Conservation (phyloP, 768 basidiomycete species). For the Fomitopsis pulvina region DNA sequence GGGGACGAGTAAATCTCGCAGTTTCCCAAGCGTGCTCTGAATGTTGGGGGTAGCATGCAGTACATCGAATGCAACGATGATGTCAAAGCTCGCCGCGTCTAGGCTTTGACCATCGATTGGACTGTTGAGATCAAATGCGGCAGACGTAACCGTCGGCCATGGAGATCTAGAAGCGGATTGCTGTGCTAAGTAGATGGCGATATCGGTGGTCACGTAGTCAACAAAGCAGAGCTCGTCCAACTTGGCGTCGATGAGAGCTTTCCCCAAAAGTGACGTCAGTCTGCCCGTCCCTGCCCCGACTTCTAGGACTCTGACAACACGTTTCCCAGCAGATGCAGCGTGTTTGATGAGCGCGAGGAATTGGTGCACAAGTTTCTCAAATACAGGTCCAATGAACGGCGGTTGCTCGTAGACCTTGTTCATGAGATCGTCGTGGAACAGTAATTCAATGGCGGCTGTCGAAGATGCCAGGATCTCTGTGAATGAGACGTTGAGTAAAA, state of each 20-base stretch:
- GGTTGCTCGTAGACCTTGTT: constrained; percentile 12
- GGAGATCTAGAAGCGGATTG: constrained; percentile 12
- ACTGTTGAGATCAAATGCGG: constrained; percentile 11
- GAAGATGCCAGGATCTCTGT: constrained; percentile 5
- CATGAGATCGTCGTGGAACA: constrained; percentile 16
- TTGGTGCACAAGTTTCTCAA: constrained; percentile 1
- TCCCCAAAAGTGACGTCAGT: constrained; percentile 13
- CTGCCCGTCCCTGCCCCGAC: constrained; percentile 15
- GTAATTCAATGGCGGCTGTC: constrained; percentile 9
- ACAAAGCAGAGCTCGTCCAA: constrained; percentile 7
- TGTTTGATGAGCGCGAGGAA: constrained; percentile 8
- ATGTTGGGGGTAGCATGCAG: constrained; percentile 13
- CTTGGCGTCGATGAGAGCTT: constrained; percentile 12
- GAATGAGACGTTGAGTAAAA: background rate
- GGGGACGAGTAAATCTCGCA: constrained; percentile 13
- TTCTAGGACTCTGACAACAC: constrained; percentile 15
- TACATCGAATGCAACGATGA: constrained; percentile 13
- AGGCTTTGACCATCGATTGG: constrained; percentile 10
- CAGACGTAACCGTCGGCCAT: constrained; percentile 12
- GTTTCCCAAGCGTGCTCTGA: constrained; percentile 1
- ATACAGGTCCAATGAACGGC: constrained; percentile 10
- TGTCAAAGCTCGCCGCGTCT: constrained; percentile 10
- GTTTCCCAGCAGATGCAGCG: constrained; percentile 10
- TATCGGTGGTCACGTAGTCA: constrained; percentile 15
- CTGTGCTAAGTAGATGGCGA: constrained; percentile 10